Evolutionary conservation across 352 stramenopile genomes (phyloP), one percentile per base, ranked within the genome.

Genomic region (Bremia lactucae): DNA sequence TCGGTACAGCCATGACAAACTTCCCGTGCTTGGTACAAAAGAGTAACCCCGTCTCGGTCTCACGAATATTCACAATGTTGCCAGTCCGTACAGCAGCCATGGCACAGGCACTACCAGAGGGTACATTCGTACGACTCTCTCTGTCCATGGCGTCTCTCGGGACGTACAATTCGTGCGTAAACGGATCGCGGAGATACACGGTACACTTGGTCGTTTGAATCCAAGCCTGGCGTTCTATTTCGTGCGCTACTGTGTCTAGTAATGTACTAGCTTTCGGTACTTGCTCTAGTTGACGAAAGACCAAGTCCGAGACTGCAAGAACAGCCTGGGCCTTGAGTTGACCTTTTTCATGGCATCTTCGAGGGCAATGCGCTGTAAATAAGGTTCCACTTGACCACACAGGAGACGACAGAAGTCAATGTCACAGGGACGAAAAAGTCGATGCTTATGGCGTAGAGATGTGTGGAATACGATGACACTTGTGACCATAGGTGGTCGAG

Each of bases 1-100:
- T 83, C 0, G 85, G 84, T 14, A 94, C 66, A 0, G 68, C 79
- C 19, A 96, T 57, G 19, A 96, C 65, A 14, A 64, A 76, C 19
- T 51, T 61, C 3, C 13, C 1, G 42, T 57, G 37, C n/a, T 55
- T 54, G 6, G 65, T 58, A 8, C 61, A 52, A 24, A 36, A 56
- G 5, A 45, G 10, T 11, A 36, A 49, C 22, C 19, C 33, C 0
- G 39, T n/a, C 35, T 87, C 82, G 3, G 66, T 70, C 45, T 94
- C 83, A 0, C 62, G 62, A 3, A 95, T 48, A 46, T 94, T 93
- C 36, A 93, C 71, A 18, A 77, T 53, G 36, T 85, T 66, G 22
- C 79, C 79, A 4, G 52, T 81, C 13, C 63, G 62, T 16, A 75
- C 82, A 5, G 86, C 82, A 1, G 64, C 60, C 10, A 69, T 77